Percentiles rank a stretch among this genome's conserved stretches.
phyloP scores from a whole-genome alignment of 306 rosid genomes.

The Cicer chorassanicum region DNA sequence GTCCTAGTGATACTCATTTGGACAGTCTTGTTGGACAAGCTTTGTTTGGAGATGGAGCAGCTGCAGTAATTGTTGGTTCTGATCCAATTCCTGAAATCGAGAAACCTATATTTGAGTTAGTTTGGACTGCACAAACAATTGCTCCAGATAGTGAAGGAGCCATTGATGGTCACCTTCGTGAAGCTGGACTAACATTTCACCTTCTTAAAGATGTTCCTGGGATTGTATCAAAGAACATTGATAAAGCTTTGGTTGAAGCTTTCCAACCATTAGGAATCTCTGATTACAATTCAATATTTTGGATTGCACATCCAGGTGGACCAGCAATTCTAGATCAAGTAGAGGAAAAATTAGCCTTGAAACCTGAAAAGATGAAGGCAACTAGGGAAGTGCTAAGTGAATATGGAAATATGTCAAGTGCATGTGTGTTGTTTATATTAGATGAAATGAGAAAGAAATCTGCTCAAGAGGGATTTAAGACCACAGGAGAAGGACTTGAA shows the following conservation, averaged over 20 bases:
- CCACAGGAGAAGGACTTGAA: conserved; percentile 54
- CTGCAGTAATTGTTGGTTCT: conserved; percentile 64
- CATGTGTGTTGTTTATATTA: conserved; percentile 74
- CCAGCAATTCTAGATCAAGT: conserved; percentile 49
- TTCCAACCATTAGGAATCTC: conserved; percentile 41
- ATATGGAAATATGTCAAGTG: conserved; percentile 83
- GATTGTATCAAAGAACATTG: conserved; percentile 49
- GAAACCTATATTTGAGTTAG: conserved; percentile 63
- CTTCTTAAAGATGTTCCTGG: conserved; percentile 53
- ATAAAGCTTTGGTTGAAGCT: conserved; percentile 38
- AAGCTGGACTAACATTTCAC: conserved; percentile 49
- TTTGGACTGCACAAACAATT: conserved; percentile 73
- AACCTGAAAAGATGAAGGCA: conserved; percentile 47
- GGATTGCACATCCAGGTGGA: conserved; percentile 53
- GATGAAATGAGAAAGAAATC: conserved; percentile 73
- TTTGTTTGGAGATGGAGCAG: conserved; percentile 51
- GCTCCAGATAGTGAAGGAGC: conserved; percentile 78
- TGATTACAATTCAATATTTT: conserved; percentile 51
- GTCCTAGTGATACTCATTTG: conserved; percentile 47
- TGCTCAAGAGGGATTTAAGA: conserved; percentile 45
- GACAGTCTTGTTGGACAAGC: conserved; percentile 54
- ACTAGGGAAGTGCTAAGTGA: conserved; percentile 62
- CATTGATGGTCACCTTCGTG: conserved; percentile 50
- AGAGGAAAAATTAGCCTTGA: conserved; percentile 37
- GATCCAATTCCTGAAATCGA: conserved; percentile 65